Percentiles rank a stretch among this genome's conserved stretches.
Conservation (phyloP, 768 basidiomycete genomes). For the Hemileccinum impolitum region DNA sequence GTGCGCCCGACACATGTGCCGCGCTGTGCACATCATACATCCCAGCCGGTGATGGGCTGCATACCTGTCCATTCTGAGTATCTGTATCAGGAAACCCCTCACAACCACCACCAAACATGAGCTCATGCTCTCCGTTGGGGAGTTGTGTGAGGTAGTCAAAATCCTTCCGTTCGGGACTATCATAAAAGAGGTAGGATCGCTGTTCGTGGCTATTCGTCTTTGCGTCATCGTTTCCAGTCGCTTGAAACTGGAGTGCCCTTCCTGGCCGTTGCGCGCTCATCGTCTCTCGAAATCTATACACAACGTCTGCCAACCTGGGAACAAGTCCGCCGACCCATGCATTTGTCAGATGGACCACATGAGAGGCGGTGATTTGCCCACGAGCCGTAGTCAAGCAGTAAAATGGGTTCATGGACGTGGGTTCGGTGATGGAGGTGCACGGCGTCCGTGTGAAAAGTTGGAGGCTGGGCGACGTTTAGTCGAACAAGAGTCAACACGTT, state of each 20-base stretch:
- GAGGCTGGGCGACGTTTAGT: constrained; percentile 23
- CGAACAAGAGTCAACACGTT: constrained; percentile 1
- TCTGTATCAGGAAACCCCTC: constrained; percentile 20
- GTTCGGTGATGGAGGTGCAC: constrained; percentile 34
- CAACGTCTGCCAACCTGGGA: constrained; percentile 35
- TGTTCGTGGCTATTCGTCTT: constrained; percentile 32
- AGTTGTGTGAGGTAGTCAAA: constrained; percentile 74
- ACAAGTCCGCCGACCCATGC: constrained; percentile 47
- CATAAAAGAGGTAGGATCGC: constrained; percentile 60
- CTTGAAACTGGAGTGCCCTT: constrained; percentile 23
- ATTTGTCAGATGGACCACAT: constrained; percentile 55
- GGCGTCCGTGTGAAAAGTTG: constrained; percentile 44
- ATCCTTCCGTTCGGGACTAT: constrained; percentile 33
- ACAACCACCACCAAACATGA: constrained; percentile 69
- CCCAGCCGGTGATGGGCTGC: constrained; percentile 27
- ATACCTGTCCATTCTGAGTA: constrained; percentile 11
- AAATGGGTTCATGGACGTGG: constrained; percentile 15
- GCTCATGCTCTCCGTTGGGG: constrained; percentile 38
- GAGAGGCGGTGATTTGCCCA: constrained; percentile 37
- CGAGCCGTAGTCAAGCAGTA: constrained; percentile 44
- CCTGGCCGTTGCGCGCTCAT: constrained; percentile 68
- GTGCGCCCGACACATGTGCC: constrained; percentile 45
- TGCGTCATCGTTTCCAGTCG: background rate
- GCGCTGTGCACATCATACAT: constrained; percentile 35
- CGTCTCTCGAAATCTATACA: constrained; percentile 40